Percentiles rank a stretch among this genome's conserved stretches.
phyloP scores from a whole-genome alignment of 2,329 filamentous ascomycete species.

The Plectosphaerella sp. region DNA sequence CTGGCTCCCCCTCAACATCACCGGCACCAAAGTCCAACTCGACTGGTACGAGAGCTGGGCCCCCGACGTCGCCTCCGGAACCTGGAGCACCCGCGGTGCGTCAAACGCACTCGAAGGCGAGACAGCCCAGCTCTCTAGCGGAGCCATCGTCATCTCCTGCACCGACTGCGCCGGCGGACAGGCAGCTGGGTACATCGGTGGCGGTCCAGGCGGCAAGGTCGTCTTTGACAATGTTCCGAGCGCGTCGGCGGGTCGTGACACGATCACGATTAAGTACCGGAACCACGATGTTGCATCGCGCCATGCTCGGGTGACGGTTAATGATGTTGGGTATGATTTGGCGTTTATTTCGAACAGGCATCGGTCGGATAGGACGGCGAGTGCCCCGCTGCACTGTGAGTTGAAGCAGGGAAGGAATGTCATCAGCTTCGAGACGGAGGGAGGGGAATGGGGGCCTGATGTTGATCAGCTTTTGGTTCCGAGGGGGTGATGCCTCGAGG shows the following conservation, averaged over 20 bases:
- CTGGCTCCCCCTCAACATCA: constrained; percentile 56
- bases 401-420: constrained; percentile 45
- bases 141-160: constrained; percentile 43
- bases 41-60: constrained; percentile 53
- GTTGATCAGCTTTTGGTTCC: constrained; percentile 52
- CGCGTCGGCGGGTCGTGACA: constrained; percentile 37
- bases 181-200: constrained; percentile 52
- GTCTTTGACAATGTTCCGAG: constrained; percentile 41
- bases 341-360: constrained; percentile 50
- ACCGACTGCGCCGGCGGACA: constrained; percentile 43
- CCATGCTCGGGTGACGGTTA: constrained; percentile 51
- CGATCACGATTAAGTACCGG: constrained; percentile 49
- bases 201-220: constrained; percentile 37
- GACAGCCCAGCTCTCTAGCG: constrained; percentile 34
- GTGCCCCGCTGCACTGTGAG: constrained; percentile 41
- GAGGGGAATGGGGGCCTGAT: constrained; percentile 41
- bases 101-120: constrained; percentile 51
- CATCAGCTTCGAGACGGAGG: constrained; percentile 36
- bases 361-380: constrained; percentile 30
- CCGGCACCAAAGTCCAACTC: constrained; percentile 45
- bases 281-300: constrained; percentile 51
- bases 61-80: constrained; percentile 36
- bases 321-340: constrained; percentile 43
- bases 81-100: constrained; percentile 35
- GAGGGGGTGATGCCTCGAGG: not conserved